Conservation (phyloP, 2,329 filamentous ascomycete genomes). For the Ophiocordyceps unilateralis region DNA sequence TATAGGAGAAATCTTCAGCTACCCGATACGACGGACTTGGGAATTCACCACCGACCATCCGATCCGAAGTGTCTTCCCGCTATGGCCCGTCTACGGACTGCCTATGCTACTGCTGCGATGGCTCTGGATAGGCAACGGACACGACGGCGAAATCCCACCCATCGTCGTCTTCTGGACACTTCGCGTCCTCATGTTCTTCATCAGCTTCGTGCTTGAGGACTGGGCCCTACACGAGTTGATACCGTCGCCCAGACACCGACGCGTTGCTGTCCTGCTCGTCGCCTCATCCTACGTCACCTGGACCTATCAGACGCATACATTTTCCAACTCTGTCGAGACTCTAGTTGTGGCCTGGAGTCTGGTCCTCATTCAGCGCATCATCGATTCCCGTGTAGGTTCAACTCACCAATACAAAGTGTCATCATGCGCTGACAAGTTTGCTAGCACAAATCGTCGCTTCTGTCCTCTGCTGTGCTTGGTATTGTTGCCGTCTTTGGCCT, state of each 20-base stretch:
- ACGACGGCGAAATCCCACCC: conserved; percentile 63
- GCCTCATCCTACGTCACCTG: conserved; percentile 97
- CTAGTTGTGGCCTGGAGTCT: conserved; percentile 84
- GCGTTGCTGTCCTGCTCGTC: conserved; percentile 63
- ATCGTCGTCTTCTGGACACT: conserved; percentile 78
- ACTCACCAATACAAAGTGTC: background rate
- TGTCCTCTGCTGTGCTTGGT: conserved; percentile 63
- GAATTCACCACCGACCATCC: conserved; percentile 82
- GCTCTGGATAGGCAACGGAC: conserved; percentile 74
- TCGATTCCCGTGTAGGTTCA: conserved; percentile 55
- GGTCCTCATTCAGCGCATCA: conserved; percentile 76
- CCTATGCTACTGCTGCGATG: conserved; percentile 87
- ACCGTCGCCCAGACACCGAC: conserved; percentile 52
- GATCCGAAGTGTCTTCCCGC: conserved; percentile 86
- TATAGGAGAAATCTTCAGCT: conserved; percentile 78
- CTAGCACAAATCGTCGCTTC: conserved; percentile 56
- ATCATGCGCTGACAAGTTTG: conserved; percentile 8
- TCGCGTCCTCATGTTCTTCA: conserved; percentile 76
- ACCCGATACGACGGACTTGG: conserved; percentile 82
- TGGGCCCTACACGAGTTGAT: conserved; percentile 93
- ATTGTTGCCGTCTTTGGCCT: conserved; percentile 69
- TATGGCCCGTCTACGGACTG: conserved; percentile 90
- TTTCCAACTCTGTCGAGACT: conserved; percentile 94
- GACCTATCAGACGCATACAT: conserved; percentile 97
- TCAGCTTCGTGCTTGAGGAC: conserved; percentile 94